Evolutionary conservation across 73 alveolate genomes (phyloP), one percentile per base, ranked within the genome.

Genomic region (Durusdinium trenchii): DNA sequence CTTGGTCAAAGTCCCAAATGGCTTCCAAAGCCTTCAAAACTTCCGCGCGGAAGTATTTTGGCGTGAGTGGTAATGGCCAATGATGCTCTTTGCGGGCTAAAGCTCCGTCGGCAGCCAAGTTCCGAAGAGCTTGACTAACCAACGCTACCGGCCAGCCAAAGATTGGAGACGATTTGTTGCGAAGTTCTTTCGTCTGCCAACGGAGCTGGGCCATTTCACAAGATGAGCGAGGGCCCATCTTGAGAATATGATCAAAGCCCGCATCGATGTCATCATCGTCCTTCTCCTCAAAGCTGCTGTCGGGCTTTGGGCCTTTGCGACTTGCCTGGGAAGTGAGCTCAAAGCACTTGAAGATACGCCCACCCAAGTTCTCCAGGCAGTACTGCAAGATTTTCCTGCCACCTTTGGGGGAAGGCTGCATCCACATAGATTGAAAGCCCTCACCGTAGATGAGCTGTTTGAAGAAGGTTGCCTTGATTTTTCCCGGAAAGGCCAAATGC

Each of bases 51-150:
- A 45, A 81, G 91, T 45, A 46, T 16, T 32, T 1, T 23, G 7
- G 7, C 60, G 91, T 81, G 46, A 81, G 62, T 10, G 91, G 91
- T 40, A 81, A 45, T 35, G 91, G 91, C 91, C 91, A 81, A 47
- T 43, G 16, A 67, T 12, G 16, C 30, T 81, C 91, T 35, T 81
- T 81, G 46, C 43, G 60, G 38, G 90, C 90, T 38, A 79, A 30
- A 20, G 90, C 90, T 18, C 64, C 90, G 42, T 79, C 90, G 12
- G 90, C 6, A 16, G 45, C 47, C 9, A 79, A 12, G 42, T 43
- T 79, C 67, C 90, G 35, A 12, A 79, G 64, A 79, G 90, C 90
- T 35, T 79, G 9, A 18, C 26, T 62, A 5, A 79, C 90, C 1
- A 79, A 40, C 10, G 67, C 57, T 5, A 38, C 0, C 20, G 90